Evolutionary conservation across 2,329 filamentous ascomycete species (phyloP).

Genomic region (Aspergillus pseudonomiae): DNA sequence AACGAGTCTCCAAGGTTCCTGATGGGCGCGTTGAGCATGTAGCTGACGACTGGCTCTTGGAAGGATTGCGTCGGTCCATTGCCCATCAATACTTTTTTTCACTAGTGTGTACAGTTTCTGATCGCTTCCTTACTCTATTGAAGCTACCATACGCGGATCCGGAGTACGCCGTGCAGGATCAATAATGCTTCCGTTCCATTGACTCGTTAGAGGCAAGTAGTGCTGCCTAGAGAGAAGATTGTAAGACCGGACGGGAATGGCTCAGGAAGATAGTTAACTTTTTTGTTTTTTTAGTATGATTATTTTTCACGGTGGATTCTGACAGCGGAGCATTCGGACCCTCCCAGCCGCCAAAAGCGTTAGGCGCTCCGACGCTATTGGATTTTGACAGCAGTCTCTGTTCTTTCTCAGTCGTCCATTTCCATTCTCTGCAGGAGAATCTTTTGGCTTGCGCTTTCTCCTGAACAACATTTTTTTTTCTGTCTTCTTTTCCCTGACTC

Average conservation of each 20-base stretch:
- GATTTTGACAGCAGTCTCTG: not conserved
- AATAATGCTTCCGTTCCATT: not conserved
- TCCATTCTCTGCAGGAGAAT: not conserved
- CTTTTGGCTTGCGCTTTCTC: not conserved
- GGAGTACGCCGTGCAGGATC: not conserved
- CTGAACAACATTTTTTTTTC: not conserved
- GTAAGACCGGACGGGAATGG: not conserved
- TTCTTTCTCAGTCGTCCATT: not conserved
- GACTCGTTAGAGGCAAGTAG: not conserved
- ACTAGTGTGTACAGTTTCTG: not conserved
- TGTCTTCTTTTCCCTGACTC: not conserved
- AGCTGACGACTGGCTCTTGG: not conserved
- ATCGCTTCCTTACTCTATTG: not conserved
- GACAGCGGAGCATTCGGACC: constrained; percentile 1
- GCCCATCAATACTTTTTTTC: not conserved
- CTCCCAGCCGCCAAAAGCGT: constrained; percentile 1
- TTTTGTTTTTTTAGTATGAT: too few relatives aligned
- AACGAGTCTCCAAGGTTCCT: not conserved
- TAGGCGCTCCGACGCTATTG: constrained; percentile 2
- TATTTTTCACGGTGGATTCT: not conserved
- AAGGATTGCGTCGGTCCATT: not conserved
- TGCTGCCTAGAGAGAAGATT: not conserved
- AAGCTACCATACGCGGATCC: not conserved
- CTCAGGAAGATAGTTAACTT: not conserved
- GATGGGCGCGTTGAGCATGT: not conserved